Conservation (phyloP, 805 yeast genomes). For the Ogataea populi-albae region DNA sequence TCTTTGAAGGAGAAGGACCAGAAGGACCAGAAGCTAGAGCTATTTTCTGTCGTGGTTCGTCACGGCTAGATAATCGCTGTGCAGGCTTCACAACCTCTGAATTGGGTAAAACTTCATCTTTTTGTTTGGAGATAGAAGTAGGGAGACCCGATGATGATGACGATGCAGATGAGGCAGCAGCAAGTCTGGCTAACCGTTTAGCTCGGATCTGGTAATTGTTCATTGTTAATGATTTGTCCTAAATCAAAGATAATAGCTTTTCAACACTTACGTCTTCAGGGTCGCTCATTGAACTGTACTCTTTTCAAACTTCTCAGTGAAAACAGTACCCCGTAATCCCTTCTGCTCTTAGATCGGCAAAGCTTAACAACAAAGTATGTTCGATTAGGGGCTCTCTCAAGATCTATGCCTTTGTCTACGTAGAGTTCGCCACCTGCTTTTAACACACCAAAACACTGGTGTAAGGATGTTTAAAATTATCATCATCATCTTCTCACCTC, state of each 20-base stretch:
- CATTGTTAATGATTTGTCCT: conserved; percentile 2
- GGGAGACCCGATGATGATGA: neutral
- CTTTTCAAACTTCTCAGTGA: no score
- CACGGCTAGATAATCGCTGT: neutral
- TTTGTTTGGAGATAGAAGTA: neutral
- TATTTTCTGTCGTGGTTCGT: neutral
- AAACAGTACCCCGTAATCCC: no score
- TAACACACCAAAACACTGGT: neutral
- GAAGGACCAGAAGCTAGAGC: neutral
- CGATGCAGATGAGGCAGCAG: conserved; percentile 10
- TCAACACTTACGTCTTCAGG: conserved; percentile 18
- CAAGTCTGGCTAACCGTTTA: conserved; percentile 49
- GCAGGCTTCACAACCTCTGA: neutral
- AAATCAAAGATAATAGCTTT: neutral
- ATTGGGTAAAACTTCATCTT: neutral
- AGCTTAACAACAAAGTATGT: no score
- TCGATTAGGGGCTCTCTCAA: no score
- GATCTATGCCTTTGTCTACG: no score
- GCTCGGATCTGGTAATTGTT: conserved; percentile 34
- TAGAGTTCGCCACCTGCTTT: conserved; percentile 18
- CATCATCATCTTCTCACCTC: no score
- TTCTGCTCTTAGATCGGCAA: no score
- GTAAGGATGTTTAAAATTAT: conserved; percentile 8
- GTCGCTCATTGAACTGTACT: conserved; percentile 21
- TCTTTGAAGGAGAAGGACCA: conserved; percentile 1